Evolutionary conservation across 768 basidiomycete genomes (phyloP).

Genomic region (Lactarius hengduanensis): DNA sequence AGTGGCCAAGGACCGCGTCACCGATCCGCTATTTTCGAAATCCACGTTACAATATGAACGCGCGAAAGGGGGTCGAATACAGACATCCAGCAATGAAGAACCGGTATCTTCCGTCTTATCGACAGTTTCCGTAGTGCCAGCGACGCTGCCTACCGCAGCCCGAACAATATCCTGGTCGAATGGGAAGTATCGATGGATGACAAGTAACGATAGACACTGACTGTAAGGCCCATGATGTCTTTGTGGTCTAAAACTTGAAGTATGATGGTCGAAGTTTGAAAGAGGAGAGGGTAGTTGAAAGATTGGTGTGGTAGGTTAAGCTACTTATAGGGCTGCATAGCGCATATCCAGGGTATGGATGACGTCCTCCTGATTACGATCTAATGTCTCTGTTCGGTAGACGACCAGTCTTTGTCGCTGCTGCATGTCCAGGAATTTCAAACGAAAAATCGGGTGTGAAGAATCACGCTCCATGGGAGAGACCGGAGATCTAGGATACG

Average conservation of each 20-base stretch:
- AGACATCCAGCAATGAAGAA: background rate
- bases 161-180: background rate
- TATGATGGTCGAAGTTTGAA: background rate
- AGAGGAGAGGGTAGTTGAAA: background rate
- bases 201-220: background rate
- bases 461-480: background rate
- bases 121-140: background rate
- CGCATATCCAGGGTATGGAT: background rate
- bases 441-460: background rate
- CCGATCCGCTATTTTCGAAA: conserved; percentile 2
- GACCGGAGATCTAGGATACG: background rate
- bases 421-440: background rate
- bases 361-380: background rate
- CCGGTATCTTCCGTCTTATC: background rate
- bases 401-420: background rate
- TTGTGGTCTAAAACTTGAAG: background rate
- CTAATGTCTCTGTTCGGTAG: background rate
- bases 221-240: conserved; percentile 5
- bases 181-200: background rate
- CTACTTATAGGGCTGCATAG: conserved; percentile 10
- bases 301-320: background rate
- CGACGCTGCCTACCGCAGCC: background rate
- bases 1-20: conserved; percentile 6
- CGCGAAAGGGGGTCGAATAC: background rate
- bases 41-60: background rate